A percentile compares a stretch with the other conserved stretches of the same genome.
phyloP scores from a whole-genome alignment of 805 yeast genomes.

The Metschnikowia chrysomelidarum region DNA sequence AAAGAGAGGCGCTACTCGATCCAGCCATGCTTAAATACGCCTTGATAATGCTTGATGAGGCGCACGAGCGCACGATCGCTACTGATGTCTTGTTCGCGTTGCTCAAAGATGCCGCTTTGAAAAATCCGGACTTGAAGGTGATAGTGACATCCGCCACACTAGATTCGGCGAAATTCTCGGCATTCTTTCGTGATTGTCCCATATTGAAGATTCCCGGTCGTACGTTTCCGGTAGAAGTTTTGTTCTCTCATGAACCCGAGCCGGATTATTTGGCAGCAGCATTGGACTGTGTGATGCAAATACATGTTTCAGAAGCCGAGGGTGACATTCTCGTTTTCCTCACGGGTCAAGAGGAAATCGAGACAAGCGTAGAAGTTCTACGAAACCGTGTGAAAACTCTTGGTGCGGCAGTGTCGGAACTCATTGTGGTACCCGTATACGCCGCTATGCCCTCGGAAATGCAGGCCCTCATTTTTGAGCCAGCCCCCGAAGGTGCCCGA shows the following conservation, averaged over 20 bases:
- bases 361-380: conserved; percentile 76
- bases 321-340: conserved; percentile 83
- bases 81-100: conserved; percentile 91
- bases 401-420: conserved; percentile 61
- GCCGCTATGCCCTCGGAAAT: conserved; percentile 89
- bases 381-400: conserved; percentile 60
- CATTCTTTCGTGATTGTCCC: conserved; percentile 78
- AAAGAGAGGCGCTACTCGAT: conserved; percentile 82
- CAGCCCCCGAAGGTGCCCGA: conserved; percentile 78
- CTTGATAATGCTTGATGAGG: conserved; percentile 92
- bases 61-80: conserved; percentile 93
- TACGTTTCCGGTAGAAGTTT: conserved; percentile 83
- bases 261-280: conserved; percentile 83
- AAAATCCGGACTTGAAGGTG: conserved; percentile 71
- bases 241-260: conserved; percentile 80
- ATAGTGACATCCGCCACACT: conserved; percentile 92
- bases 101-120: conserved; percentile 66
- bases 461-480: conserved; percentile 85
- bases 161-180: conserved; percentile 82
- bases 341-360: conserved; percentile 96
- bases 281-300: conserved; percentile 79
- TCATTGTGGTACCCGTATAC: conserved; percentile 82
- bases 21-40: conserved; percentile 74
- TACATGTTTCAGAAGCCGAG: conserved; percentile 71
- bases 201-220: conserved; percentile 84